A percentile compares a stretch with the other conserved stretches of the same genome.
Conservation (phyloP, 2,329 filamentous ascomycete genomes). For the Beauveria pseudobassiana region DNA sequence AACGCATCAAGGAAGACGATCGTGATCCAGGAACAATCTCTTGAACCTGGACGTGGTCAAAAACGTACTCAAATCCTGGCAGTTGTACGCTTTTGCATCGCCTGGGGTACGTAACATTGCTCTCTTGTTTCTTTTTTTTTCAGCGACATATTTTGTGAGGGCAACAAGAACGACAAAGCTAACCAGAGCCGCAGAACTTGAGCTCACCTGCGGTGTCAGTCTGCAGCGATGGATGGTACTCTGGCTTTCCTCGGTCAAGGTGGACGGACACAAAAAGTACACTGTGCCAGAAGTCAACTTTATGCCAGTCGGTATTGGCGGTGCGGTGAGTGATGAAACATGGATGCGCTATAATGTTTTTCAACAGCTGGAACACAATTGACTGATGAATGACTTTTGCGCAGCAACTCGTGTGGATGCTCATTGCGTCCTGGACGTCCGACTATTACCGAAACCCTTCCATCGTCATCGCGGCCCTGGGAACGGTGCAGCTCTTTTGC, state of each 20-base stretch:
- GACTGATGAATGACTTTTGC: background rate
- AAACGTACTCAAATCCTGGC: background rate
- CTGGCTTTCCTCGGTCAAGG: slow-evolving; percentile 1
- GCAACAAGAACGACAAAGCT: background rate
- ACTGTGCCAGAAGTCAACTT: background rate
- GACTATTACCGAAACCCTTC: slow-evolving; percentile 3
- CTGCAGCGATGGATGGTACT: slow-evolving; percentile 7
- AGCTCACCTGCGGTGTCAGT: slow-evolving; percentile 6
- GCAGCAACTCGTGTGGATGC: slow-evolving; percentile 6
- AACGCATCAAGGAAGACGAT: slow-evolving; percentile 4
- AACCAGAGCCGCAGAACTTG: background rate
- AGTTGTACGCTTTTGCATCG: background rate
- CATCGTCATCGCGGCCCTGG: background rate
- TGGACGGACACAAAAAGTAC: background rate
- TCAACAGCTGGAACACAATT: too few species aligned
- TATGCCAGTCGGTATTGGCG: background rate
- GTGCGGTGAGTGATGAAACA: background rate
- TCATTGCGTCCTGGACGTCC: background rate
- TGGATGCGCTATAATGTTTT: background rate
- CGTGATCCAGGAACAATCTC: background rate
- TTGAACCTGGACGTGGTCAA: background rate
- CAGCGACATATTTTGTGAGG: too few species aligned
- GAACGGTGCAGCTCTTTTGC: slow-evolving; percentile 1
- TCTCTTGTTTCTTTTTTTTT: too few species aligned
- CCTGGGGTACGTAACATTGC: background rate